Percentiles rank a stretch among this genome's conserved stretches.
phyloP scores from a whole-genome alignment of 345 rosid genomes.

The Boechera divaricarpa region DNA sequence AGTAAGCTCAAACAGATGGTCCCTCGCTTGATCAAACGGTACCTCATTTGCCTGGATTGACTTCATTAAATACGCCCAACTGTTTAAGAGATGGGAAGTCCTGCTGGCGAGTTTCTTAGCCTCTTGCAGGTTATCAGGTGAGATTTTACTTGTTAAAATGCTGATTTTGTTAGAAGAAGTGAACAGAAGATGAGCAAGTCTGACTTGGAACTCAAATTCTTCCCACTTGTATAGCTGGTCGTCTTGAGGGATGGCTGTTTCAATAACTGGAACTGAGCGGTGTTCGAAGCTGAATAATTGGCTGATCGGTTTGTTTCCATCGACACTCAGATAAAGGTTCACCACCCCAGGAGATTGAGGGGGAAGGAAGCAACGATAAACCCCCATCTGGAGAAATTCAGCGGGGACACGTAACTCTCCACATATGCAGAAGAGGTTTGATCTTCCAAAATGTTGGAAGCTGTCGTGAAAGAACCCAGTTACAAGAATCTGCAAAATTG shows the following conservation, averaged over 20 bases:
- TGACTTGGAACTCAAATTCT: slow-evolving; percentile 72
- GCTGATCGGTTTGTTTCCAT: slow-evolving; percentile 83
- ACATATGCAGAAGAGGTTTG: slow-evolving; percentile 71
- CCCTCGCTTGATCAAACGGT: slow-evolving; percentile 70
- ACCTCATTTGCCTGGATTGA: slow-evolving; percentile 57
- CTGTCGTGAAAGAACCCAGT: slow-evolving; percentile 77
- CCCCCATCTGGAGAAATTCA: slow-evolving; percentile 76
- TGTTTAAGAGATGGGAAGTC: slow-evolving; percentile 59
- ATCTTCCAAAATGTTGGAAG: slow-evolving; percentile 60
- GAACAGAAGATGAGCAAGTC: slow-evolving; percentile 83
- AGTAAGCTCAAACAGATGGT: slow-evolving; percentile 69
- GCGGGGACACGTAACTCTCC: slow-evolving; percentile 68
- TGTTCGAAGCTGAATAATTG: slow-evolving; percentile 78
- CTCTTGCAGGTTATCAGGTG: slow-evolving; percentile 63
- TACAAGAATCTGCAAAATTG: slow-evolving; percentile 61
- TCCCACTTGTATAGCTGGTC: slow-evolving; percentile 63
- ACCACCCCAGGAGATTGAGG: slow-evolving; percentile 76
- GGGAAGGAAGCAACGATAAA: slow-evolving; percentile 76
- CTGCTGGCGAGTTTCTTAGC: slow-evolving; percentile 68
- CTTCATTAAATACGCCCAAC: slow-evolving; percentile 76
- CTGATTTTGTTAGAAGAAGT: slow-evolving; percentile 67
- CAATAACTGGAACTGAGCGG: slow-evolving; percentile 47
- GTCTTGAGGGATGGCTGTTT: slow-evolving; percentile 43
- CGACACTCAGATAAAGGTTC: slow-evolving; percentile 72
- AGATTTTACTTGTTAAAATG: slow-evolving; percentile 60